Conservation (phyloP, 305 asterid genomes). For the Fraxinus dipetala region DNA sequence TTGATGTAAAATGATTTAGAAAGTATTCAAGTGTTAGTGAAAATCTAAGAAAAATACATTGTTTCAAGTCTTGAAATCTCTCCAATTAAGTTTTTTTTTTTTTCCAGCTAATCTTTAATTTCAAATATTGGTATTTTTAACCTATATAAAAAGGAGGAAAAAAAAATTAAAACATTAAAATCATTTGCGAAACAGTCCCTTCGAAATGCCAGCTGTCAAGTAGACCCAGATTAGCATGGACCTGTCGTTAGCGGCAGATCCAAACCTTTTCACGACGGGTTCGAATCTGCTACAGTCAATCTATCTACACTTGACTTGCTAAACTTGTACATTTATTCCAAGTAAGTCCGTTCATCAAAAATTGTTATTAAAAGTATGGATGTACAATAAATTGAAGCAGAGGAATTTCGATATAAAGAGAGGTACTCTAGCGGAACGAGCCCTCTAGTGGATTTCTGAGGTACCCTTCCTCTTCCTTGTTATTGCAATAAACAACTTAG, state of each 20-base stretch:
- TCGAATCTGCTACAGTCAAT: slow-evolving; percentile 11
- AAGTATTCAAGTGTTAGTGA: not conserved
- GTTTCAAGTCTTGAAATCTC: not conserved
- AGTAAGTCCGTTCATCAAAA: not conserved
- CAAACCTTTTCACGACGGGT: slow-evolving; percentile 17
- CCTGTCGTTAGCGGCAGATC: slow-evolving; percentile 22
- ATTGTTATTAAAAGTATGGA: not conserved
- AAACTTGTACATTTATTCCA: not conserved
- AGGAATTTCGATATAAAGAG: not conserved
- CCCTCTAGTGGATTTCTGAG: not conserved
- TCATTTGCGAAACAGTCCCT: not conserved
- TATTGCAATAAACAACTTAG: not conserved
- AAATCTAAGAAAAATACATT: not conserved
- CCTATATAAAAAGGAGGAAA: not conserved
- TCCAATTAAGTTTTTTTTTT: not conserved
- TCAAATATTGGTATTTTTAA: not conserved
- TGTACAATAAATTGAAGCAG: not conserved
- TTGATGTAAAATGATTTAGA: not conserved
- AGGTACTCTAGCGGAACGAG: not conserved
- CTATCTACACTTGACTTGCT: not conserved
- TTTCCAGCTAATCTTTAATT: not conserved
- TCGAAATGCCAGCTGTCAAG: slow-evolving; percentile 17
- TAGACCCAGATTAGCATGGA: slow-evolving; percentile 9
- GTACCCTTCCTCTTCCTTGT: not conserved
- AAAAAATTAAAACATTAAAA: not conserved